Evolutionary conservation across 768 basidiomycete species (phyloP).

Genomic region (Russula brevipes): DNA sequence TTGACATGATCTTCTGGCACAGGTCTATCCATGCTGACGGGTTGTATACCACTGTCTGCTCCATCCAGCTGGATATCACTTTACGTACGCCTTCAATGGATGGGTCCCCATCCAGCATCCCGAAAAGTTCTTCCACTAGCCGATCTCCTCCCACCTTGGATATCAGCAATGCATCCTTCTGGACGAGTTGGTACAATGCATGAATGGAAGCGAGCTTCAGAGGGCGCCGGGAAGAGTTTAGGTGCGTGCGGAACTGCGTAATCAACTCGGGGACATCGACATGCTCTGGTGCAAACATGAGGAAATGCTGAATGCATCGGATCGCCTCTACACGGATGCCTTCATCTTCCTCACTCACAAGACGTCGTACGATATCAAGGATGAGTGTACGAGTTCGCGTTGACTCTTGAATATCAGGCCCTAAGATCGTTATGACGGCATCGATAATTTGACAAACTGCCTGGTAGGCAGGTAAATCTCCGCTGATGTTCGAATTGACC

Average conservation of each 20-base stretch:
- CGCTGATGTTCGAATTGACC: constrained; percentile 76
- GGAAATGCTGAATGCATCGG: constrained; percentile 92
- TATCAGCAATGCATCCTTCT: constrained; percentile 87
- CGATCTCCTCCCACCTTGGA: constrained; percentile 91
- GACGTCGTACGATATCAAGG: constrained; percentile 79
- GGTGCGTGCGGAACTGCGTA: constrained; percentile 66
- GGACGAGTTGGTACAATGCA: constrained; percentile 93
- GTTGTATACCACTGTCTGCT: constrained; percentile 88
- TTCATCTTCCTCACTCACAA: constrained; percentile 81
- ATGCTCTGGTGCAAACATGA: constrained; percentile 90
- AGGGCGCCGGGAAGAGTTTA: constrained; percentile 75
- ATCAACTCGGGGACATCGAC: constrained; percentile 80
- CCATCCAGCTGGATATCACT: constrained; percentile 90
- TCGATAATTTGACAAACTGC: constrained; percentile 89
- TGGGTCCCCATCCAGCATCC: constrained; percentile 91
- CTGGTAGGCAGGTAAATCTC: constrained; percentile 88
- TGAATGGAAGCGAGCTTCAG: constrained; percentile 94
- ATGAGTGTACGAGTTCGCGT: constrained; percentile 72
- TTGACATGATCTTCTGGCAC: constrained; percentile 94
- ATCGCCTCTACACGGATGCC: constrained; percentile 89
- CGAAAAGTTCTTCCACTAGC: constrained; percentile 91
- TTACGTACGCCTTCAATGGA: constrained; percentile 90
- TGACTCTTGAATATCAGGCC: constrained; percentile 93
- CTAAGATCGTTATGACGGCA: constrained; percentile 87
- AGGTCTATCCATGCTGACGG: constrained; percentile 98